Evolutionary conservation across 2,329 filamentous ascomycete genomes (phyloP).

Genomic region (Aureobasidium musti): DNA sequence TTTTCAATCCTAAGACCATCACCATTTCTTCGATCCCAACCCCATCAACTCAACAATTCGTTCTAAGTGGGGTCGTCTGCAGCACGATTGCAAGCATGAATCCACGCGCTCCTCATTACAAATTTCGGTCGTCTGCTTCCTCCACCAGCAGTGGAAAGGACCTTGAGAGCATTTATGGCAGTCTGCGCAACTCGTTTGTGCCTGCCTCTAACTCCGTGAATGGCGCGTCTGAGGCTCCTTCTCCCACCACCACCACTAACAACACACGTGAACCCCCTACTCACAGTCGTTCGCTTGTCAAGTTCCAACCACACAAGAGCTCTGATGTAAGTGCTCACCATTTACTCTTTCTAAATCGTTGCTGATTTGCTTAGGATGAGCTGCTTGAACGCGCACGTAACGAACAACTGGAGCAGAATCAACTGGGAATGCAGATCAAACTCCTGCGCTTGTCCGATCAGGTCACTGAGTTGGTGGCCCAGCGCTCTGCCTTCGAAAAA

Average conservation of each 20-base stretch:
- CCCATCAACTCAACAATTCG: background rate
- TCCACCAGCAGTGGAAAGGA: background rate
- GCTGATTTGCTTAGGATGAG: background rate
- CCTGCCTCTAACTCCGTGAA: background rate
- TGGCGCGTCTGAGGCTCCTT: background rate
- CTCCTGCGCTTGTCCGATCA: background rate
- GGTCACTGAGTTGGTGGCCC: background rate
- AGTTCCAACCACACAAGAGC: background rate
- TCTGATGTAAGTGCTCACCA: background rate
- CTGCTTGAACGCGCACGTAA: constrained; percentile 7
- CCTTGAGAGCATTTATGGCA: background rate
- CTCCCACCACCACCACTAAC: background rate
- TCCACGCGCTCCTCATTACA: constrained; percentile 11
- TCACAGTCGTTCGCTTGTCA: constrained; percentile 8
- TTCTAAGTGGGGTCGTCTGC: background rate
- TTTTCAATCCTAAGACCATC: background rate
- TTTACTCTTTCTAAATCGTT: background rate
- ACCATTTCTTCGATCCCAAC: background rate
- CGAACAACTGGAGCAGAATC: background rate
- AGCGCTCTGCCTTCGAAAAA: constrained; percentile 5
- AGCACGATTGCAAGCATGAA: constrained; percentile 4
- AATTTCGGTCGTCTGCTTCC: background rate
- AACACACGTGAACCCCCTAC: background rate
- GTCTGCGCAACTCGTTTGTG: background rate
- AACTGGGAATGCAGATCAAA: background rate